phyloP scores from a whole-genome alignment of 2,329 filamentous ascomycete species.

The Metarhizium anisopliae region DNA sequence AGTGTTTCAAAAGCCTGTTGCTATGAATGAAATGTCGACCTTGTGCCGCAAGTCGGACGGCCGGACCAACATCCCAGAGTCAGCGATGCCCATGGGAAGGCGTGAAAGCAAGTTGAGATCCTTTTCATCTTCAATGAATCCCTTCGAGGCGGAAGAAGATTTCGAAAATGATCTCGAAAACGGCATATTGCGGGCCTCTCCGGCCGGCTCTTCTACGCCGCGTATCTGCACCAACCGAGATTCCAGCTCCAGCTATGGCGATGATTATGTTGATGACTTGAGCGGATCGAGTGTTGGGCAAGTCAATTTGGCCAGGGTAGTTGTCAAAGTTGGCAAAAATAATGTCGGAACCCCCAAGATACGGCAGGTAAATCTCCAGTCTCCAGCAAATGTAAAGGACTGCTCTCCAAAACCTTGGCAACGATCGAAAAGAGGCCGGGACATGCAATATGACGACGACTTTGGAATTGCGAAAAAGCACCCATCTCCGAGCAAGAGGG shows the following conservation, averaged over 20 bases:
- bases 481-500: constrained; percentile 34
- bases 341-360: background rate
- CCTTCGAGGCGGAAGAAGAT: constrained; percentile 28
- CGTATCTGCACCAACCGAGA: constrained; percentile 13
- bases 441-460: background rate
- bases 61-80: background rate
- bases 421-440: background rate
- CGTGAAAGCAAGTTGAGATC: background rate
- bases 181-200: constrained; percentile 26
- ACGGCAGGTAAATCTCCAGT: constrained; percentile 4
- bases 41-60: background rate
- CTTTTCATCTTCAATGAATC: constrained; percentile 2
- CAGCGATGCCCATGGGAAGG: background rate
- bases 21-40: background rate
- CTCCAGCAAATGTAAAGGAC: background rate
- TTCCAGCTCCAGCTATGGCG: background rate
- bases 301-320: constrained; percentile 8
- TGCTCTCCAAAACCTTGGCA: background rate
- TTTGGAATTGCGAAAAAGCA: constrained; percentile 30
- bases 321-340: constrained; percentile 6
- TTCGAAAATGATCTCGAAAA: constrained; percentile 29
- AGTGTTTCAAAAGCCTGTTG: background rate
- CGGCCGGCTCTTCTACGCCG: constrained; percentile 30
- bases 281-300: constrained; percentile 4
- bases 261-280: background rate